Evolutionary conservation across 2,329 filamentous ascomycete species (phyloP).

Genomic region (Teratosphaeria epicoccoides): DNA sequence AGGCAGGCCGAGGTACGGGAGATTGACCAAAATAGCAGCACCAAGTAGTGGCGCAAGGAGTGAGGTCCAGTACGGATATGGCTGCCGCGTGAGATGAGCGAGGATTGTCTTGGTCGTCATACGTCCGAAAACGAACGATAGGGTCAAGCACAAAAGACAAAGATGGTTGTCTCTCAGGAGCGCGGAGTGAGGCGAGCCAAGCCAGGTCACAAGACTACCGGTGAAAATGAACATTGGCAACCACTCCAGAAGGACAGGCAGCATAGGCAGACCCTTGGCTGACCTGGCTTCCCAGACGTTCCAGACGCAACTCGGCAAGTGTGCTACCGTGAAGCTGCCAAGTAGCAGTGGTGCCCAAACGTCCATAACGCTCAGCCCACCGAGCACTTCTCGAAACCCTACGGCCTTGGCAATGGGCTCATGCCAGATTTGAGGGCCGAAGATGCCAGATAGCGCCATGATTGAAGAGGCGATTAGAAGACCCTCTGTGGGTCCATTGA

Average conservation of each 20-base stretch:
- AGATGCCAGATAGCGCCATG: slow-evolving; percentile 80
- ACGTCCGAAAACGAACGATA: slow-evolving; percentile 94
- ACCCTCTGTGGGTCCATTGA: slow-evolving; percentile 96
- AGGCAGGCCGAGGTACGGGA: slow-evolving; percentile 64
- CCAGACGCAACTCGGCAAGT: slow-evolving; percentile 79
- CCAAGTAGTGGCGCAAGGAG: slow-evolving; percentile 79
- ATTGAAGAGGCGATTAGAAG: slow-evolving; percentile 76
- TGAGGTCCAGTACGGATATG: slow-evolving; percentile 93
- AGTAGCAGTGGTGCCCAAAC: slow-evolving; percentile 63
- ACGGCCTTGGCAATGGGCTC: slow-evolving; percentile 61
- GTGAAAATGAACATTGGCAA: slow-evolving; percentile 79
- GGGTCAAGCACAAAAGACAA: slow-evolving; percentile 80
- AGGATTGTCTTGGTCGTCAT: slow-evolving; percentile 99
- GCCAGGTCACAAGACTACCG: slow-evolving; percentile 64
- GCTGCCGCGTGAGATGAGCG: slow-evolving; percentile 82
- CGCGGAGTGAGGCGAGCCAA: slow-evolving; percentile 79
- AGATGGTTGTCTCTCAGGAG: slow-evolving; percentile 77
- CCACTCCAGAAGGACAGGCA: slow-evolving; percentile 87
- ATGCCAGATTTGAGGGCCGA: slow-evolving; percentile 79
- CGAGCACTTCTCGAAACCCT: slow-evolving; percentile 53
- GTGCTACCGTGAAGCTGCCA: slow-evolving; percentile 40
- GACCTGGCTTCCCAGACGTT: slow-evolving; percentile 74
- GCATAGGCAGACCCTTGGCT: slow-evolving; percentile 59
- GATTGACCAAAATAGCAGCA: slow-evolving; percentile 71
- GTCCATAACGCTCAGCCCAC: slow-evolving; percentile 67